Evolutionary conservation across 768 basidiomycete species (phyloP), one percentile per base, ranked within the genome.

Genomic region (Suillus spraguei): DNA sequence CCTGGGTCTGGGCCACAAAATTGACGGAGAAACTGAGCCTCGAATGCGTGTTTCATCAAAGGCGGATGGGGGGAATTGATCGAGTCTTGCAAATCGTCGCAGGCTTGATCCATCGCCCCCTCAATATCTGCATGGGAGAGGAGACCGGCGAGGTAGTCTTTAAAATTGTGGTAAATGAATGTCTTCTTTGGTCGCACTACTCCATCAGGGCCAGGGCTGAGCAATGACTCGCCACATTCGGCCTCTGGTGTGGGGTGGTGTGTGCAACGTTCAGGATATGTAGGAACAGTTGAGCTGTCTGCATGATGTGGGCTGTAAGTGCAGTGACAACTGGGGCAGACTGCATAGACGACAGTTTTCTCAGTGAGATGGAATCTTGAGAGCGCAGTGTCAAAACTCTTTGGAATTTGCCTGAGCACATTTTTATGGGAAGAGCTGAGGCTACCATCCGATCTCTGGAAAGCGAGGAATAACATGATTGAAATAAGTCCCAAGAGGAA

Each of bases 21-120:
- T 68, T 69, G 61, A 68, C 60, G 0, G 46, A 62, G 49, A 28
- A 62, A 13, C 79, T 72, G 47, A 36, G 47, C 58, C 41, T 59
- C 39, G 10, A 47, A 47, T 47, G 41, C n/a, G 10, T 61, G 59
- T 28, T 59, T 63, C 58, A 63, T 24, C 36, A 63, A 60, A n/a
- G 14, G 35, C 7, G 63, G 63, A 20, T 22, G 63, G 11, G 63
- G 22, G 1, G 35, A 60, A 16, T 20, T 41, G 13, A 39, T 32
- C 2, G 44, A 46, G 24, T 50, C 17, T 2, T 47, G 46, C 5
- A 39, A 47, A 32, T 60, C 35, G 11, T 60, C n/a, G 8, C 46
- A 60, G 42, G 60, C 22, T 22, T 28, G 9, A 49, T 60, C 60
- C 47, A 60, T 55, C 2, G 16, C 28, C 49, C n/a, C 22, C 60